A percentile compares a stretch with the other conserved stretches of the same genome.
These are phyloP conservation scores for Ganoderma sp. DNA, from an alignment of 1,284 basidiomycete species.

Conservation along the genomic window DNA sequence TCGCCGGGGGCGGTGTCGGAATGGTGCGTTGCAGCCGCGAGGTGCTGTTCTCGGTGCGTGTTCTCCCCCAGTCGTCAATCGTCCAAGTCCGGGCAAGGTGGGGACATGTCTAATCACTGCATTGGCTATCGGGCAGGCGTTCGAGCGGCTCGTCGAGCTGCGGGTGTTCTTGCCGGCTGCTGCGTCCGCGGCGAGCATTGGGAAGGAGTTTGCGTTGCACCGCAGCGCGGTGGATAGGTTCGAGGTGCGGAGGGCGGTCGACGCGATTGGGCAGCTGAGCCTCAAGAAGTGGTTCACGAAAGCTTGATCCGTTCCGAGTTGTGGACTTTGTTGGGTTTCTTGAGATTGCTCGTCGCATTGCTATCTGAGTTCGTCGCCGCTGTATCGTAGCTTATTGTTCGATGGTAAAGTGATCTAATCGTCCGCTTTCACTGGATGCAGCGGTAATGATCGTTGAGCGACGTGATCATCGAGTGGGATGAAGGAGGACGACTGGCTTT, in stretches of 20 bases:
- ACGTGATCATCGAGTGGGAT: neutral
- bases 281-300: slow-evolving; percentile 79
- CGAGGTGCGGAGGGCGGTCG: slow-evolving; percentile 69
- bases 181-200: slow-evolving; percentile 51
- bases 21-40: slow-evolving; percentile 70
- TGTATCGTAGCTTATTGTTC: neutral
- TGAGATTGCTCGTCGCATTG: slow-evolving; percentile 3
- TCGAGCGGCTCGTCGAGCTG: slow-evolving; percentile 63
- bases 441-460: neutral
- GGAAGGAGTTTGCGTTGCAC: slow-evolving; percentile 71
- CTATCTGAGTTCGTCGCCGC: neutral
- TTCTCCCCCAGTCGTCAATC: neutral
- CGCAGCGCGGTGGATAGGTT: slow-evolving; percentile 61
- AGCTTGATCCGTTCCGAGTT: slow-evolving; percentile 40
- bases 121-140: slow-evolving; percentile 54
- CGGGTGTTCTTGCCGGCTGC: slow-evolving; percentile 58
- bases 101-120: neutral
- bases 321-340: neutral
- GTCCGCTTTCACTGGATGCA: neutral
- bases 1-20: slow-evolving; percentile 74
- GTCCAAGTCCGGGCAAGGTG: neutral
- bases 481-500: neutral
- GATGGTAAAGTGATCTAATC: neutral
- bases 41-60: slow-evolving; percentile 65
- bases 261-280: slow-evolving; percentile 67